Conservation (phyloP, 495 filamentous ascomycete species). For the Bacidia rubella region DNA sequence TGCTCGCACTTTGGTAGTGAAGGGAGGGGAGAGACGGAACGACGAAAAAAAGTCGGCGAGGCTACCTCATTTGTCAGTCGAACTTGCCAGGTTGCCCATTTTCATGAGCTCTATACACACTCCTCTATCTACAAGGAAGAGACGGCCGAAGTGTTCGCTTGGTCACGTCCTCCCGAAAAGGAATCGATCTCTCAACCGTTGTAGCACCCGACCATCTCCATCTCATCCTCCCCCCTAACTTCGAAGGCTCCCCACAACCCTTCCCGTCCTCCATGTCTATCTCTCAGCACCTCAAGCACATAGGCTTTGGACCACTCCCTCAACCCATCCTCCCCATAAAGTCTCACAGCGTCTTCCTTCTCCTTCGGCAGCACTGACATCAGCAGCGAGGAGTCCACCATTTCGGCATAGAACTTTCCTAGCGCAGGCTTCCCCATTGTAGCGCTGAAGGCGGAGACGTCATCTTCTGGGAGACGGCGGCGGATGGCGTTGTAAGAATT, state of each 20-base stretch:
- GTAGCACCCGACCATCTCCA: not conserved
- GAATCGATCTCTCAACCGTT: no score
- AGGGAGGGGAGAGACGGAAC: no score
- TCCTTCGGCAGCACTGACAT: conserved; percentile 11
- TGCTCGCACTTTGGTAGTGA: no score
- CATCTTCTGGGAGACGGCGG: conserved; percentile 1
- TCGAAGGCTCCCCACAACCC: conserved; percentile 17
- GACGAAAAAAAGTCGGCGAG: no score
- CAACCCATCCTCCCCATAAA: not conserved
- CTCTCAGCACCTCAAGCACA: conserved; percentile 17
- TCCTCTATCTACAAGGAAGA: no score
- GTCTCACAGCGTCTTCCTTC: conserved; percentile 11
- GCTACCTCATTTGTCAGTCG: no score
- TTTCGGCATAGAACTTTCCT: conserved; percentile 14
- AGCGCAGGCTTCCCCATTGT: conserved; percentile 16
- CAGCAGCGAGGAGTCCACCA: conserved; percentile 16
- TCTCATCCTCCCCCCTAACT: not conserved
- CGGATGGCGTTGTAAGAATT: not conserved
- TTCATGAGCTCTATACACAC: no score
- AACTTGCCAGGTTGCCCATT: no score
- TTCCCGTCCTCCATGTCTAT: conserved; percentile 13
- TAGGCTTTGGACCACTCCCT: no score
- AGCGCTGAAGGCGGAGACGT: conserved; percentile 15
- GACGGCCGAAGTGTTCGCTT: no score
- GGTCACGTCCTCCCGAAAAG: no score